These are phyloP conservation scores for Pseudevernia furfuracea DNA, from an alignment of 495 filamentous ascomycete species.

Conservation along the genomic window DNA sequence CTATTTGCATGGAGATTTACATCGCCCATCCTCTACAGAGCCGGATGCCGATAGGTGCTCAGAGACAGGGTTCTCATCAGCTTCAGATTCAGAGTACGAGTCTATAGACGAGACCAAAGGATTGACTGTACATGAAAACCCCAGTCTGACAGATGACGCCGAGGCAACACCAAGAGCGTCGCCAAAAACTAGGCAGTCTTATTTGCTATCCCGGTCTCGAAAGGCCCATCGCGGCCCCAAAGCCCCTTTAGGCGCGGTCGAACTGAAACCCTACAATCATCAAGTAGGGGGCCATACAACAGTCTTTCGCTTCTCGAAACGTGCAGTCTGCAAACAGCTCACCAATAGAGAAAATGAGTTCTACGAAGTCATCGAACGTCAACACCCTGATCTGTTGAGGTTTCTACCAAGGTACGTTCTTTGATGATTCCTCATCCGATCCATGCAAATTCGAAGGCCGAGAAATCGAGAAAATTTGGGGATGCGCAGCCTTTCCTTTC, in stretches of 20 bases:
- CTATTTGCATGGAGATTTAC: slow-evolving; percentile 53
- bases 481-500: neutral
- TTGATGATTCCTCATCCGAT: slow-evolving; percentile 21
- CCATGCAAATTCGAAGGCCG: neutral
- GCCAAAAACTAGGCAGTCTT: slow-evolving; percentile 37
- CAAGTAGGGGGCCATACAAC: slow-evolving; percentile 96
- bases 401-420: slow-evolving; percentile 80
- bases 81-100: slow-evolving; percentile 53
- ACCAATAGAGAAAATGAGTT: slow-evolving; percentile 98
- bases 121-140: slow-evolving; percentile 43
- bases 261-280: slow-evolving; percentile 92
- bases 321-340: slow-evolving; percentile 94
- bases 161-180: slow-evolving; percentile 57
- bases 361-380: slow-evolving; percentile 87
- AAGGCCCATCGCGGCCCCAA: slow-evolving; percentile 29
- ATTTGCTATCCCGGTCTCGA: slow-evolving; percentile 31
- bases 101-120: slow-evolving; percentile 48
- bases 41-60: slow-evolving; percentile 31
- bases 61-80: slow-evolving; percentile 40
- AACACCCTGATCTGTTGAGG: slow-evolving; percentile 78
- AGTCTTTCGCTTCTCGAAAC: slow-evolving; percentile 87
- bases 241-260: slow-evolving; percentile 79
- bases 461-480: neutral
- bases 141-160: slow-evolving; percentile 48
- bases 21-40: slow-evolving; percentile 32